These are phyloP conservation scores for Huntiella savannae DNA, from an alignment of 2,329 filamentous ascomycete species.

Conservation along the genomic window DNA sequence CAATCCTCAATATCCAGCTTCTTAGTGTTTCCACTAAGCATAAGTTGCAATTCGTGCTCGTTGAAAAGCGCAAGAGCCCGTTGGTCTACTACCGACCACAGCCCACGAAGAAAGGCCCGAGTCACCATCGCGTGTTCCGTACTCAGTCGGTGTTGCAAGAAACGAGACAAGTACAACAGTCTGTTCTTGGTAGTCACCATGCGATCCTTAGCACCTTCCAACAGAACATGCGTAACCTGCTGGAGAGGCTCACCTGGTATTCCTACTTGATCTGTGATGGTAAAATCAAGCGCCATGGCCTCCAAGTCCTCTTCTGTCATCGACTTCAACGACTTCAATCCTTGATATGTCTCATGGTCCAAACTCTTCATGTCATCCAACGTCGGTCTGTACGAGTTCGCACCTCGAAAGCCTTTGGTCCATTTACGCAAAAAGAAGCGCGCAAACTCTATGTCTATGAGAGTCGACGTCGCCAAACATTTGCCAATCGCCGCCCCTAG, in stretches of 20 bases:
- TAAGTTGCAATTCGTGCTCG: slow-evolving; percentile 78
- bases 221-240: slow-evolving; percentile 47
- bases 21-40: slow-evolving; percentile 72
- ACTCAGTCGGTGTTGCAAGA: slow-evolving; percentile 71
- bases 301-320: slow-evolving; percentile 28
- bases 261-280: slow-evolving; percentile 53
- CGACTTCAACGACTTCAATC: slow-evolving; percentile 67
- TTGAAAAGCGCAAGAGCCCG: slow-evolving; percentile 98
- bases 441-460: slow-evolving; percentile 83
- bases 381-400: slow-evolving; percentile 53
- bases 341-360: slow-evolving; percentile 78
- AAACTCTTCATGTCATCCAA: slow-evolving; percentile 87
- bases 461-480: slow-evolving; percentile 89
- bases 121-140: slow-evolving; percentile 68
- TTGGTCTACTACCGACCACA: slow-evolving; percentile 75
- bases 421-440: slow-evolving; percentile 94
- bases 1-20: slow-evolving; percentile 79
- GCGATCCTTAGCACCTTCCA: slow-evolving; percentile 59
- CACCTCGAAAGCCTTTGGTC: slow-evolving; percentile 45
- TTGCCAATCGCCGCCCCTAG: slow-evolving; percentile 85
- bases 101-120: slow-evolving; percentile 66
- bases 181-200: slow-evolving; percentile 85
- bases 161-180: slow-evolving; percentile 82
- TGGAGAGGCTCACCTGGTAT: slow-evolving; percentile 23
- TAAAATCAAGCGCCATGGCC: slow-evolving; percentile 64